phyloP scores from a whole-genome alignment of 2,329 filamentous ascomycete species.

The Lojkania enalia region DNA sequence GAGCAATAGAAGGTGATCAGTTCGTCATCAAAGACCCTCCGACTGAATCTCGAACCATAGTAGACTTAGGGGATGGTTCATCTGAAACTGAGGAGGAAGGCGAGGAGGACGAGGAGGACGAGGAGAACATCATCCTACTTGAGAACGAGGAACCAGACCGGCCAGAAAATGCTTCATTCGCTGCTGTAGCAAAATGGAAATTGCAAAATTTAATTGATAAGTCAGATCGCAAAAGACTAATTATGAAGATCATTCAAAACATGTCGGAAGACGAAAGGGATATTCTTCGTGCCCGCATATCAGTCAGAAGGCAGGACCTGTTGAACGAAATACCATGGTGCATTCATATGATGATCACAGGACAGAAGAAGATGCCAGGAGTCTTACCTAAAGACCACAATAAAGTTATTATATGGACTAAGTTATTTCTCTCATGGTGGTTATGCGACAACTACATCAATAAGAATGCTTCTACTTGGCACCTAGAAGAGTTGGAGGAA shows the following conservation, averaged over 20 bases:
- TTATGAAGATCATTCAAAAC: slow-evolving; percentile 49
- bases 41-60: too few relatives aligned
- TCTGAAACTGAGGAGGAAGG: not conserved
- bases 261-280: slow-evolving; percentile 28
- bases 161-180: slow-evolving; percentile 33
- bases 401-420: slow-evolving; percentile 31
- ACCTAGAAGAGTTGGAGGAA: slow-evolving; percentile 22
- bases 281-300: slow-evolving; percentile 21
- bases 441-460: slow-evolving; percentile 26
- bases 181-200: slow-evolving; percentile 32
- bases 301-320: slow-evolving; percentile 23
- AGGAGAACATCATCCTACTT: not conserved
- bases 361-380: slow-evolving; percentile 27
- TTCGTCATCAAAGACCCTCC: too few relatives aligned
- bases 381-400: slow-evolving; percentile 27
- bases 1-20: not conserved
- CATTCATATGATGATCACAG: slow-evolving; percentile 25
- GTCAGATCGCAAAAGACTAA: slow-evolving; percentile 48
- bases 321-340: slow-evolving; percentile 29
- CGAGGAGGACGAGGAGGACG: not conserved
- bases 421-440: slow-evolving; percentile 43
- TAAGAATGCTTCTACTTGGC: slow-evolving; percentile 7
- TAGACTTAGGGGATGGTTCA: not conserved
- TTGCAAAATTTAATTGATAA: slow-evolving; percentile 44
- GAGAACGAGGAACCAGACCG: too few relatives aligned